Evolutionary conservation across 2,329 filamentous ascomycete species (phyloP), one percentile per base, ranked within the genome.

Genomic region (Ophiostoma tasmaniense): DNA sequence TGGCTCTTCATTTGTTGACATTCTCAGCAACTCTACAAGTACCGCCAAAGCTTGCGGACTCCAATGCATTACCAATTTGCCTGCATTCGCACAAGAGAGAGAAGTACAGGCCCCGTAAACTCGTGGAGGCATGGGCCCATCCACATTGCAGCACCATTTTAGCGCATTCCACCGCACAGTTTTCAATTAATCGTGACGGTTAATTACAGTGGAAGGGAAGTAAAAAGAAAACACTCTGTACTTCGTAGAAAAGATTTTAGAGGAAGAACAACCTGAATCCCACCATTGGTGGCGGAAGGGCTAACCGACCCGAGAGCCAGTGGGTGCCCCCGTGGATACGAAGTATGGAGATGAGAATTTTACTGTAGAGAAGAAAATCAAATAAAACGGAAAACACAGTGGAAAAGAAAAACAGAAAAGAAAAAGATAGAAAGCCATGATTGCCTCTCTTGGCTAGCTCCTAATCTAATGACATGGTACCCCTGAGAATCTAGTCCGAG

Each of bases 361-460:
- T n/a, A n/a, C n/a, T n/a, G 11, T 13, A 55, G 42, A 8, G 30
- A 35, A 50, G n/a, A 35, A 39, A 14, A 13, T 13, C 8, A 39
- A 1, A 14, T 2, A 35, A 35, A 39, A 3, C 35, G 3, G 45
- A 66, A 17, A 66, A 28, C 22, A 42, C 14, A 13, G 14, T 11
- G 11, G 37, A 13, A 11, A 8, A 55, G n/a, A 55, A 22, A 55
- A 20, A 50, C 6, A 22, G 45, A 72, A 75, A 25, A 2, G 10
- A 42, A 20, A 17, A 79, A 80, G 71, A 78, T 78, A 81, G 78
- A 28, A 14, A 28, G 22, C 37, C 4, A 13, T 1, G 30, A 35
- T 14, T 59, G 25, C 52, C 22, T 30, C 4, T 20, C 20, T 35
- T 8, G 35, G 35, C 25, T 22, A 35, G 28, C 22, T n/a, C 22